These are phyloP conservation scores for Trichoderma sp. DNA, from an alignment of 2,329 filamentous ascomycete genomes.

Conservation along the genomic window DNA sequence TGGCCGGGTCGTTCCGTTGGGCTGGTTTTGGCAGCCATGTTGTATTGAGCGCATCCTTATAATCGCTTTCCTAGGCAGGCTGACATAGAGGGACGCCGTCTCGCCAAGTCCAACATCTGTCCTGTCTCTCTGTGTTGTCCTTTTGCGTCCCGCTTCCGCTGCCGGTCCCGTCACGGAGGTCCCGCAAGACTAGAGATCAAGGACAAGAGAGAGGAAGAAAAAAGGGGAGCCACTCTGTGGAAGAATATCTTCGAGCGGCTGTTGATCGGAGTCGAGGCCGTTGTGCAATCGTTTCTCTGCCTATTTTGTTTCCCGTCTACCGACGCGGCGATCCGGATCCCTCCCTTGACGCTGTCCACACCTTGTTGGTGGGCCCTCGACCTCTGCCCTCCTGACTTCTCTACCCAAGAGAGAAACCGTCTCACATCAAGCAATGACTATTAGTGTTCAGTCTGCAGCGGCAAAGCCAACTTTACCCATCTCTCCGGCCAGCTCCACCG, in stretches of 20 bases:
- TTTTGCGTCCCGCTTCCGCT: not conserved
- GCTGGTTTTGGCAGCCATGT: conserved; percentile 14
- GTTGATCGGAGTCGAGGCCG: not conserved
- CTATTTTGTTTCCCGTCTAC: not conserved
- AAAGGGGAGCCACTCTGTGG: not conserved
- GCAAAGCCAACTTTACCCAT: conserved; percentile 17
- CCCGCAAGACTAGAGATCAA: not conserved
- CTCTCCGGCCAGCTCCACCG: conserved; percentile 17
- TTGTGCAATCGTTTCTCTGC: not conserved
- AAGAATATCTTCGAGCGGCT: not conserved
- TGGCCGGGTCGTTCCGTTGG: conserved; percentile 12
- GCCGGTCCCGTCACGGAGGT: not conserved
- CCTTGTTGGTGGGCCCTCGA: not conserved
- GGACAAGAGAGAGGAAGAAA: not conserved
- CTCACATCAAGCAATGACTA: conserved; percentile 13
- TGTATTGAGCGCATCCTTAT: conserved; percentile 9
- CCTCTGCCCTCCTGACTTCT: not conserved
- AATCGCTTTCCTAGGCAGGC: not conserved
- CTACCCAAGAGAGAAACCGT: not conserved
- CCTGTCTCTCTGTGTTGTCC: not conserved
- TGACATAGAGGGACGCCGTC: not conserved
- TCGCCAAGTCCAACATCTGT: conserved; percentile 1
- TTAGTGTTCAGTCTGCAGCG: not conserved
- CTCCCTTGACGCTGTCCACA: not conserved
- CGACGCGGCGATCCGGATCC: not conserved